Conservation (phyloP, 2,329 filamentous ascomycete species). For the Botrytis sinoallii region DNA sequence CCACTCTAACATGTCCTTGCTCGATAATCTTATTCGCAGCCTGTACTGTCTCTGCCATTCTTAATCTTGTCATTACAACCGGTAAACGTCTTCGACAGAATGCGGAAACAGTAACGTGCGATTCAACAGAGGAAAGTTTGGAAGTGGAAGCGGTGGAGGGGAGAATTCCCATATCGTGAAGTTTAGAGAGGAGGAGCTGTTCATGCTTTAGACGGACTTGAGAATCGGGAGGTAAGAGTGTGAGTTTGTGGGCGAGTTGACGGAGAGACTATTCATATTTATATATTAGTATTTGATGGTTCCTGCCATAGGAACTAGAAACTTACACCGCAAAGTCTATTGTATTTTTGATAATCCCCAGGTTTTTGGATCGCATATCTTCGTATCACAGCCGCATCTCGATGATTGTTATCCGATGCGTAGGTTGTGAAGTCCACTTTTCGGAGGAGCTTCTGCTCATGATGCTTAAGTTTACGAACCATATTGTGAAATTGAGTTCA, state of each 20-base stretch:
- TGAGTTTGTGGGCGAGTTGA: slow-evolving; percentile 84
- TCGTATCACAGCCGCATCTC: slow-evolving; percentile 73
- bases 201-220: slow-evolving; percentile 80
- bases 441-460: slow-evolving; percentile 89
- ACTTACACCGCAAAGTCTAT: slow-evolving; percentile 63
- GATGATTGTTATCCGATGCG: slow-evolving; percentile 83
- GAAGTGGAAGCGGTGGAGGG: slow-evolving; percentile 60
- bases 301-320: slow-evolving; percentile 22
- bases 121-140: slow-evolving; percentile 81
- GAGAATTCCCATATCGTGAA: slow-evolving; percentile 88
- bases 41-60: slow-evolving; percentile 89
- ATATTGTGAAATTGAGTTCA: slow-evolving; percentile 49
- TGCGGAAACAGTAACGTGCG: slow-evolving; percentile 82
- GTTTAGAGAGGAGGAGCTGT: slow-evolving; percentile 81
- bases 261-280: slow-evolving; percentile 63
- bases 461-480: slow-evolving; percentile 94
- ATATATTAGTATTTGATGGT: slow-evolving; percentile 18
- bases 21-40: slow-evolving; percentile 85
- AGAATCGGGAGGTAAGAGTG: slow-evolving; percentile 76
- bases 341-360: slow-evolving; percentile 74
- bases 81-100: slow-evolving; percentile 81
- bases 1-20: slow-evolving; percentile 89
- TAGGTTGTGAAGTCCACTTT: slow-evolving; percentile 95
- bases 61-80: slow-evolving; percentile 84
- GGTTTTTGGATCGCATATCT: slow-evolving; percentile 91